Base-by-base conservation (phyloP, 192 early-diverging fungal species). In the Podila epigama region DNA sequence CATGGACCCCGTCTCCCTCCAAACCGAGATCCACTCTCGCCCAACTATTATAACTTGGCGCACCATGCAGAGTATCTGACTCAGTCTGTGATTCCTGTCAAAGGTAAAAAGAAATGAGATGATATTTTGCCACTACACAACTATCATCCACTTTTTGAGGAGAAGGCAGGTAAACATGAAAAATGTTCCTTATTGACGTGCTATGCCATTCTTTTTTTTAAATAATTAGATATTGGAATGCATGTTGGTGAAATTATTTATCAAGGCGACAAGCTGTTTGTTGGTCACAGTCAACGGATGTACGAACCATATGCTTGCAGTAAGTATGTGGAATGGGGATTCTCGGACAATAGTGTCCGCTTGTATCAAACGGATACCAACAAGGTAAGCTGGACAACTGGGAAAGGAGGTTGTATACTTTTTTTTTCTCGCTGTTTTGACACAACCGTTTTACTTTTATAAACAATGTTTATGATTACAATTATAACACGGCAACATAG, bases 271-370 rank as follows among this genome's bases (percentile, higher is more conserved):
- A 68, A 77, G 66, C 50, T 83, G 66, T 60, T 82, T 69, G 32
- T 75, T 70, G 57, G 68, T 51, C 32, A 85, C 63, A 40, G 78
- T 68, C 51, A 75, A 63, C 33, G 81, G 36, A 51, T 82, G 68
- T 59, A 85, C 81, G 69, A 67, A 71, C 50, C 75, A 58, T 58
- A 78, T 84, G 60, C 83, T 72, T 39, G 79, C 81, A 54, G 80
- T 79, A 77, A 80, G 33, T 90, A 85, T 64, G 73, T 89, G 6
- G 88, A 90, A 61, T 90, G 89, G 89, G 88, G 88, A 13, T 90
- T 73, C 63, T 69, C 86, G 0, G 89, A 90, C 52, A 85, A 84
- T 34, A 86, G 87, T 66, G 62, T 89, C 15, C 83, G 89, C 35
- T 42, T 90, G 16, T 86, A 78, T 60, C 52, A 72, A 51, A 81